Evolutionary conservation across 129 eudicot species (phyloP).

Genomic region (Tagetes patula): DNA sequence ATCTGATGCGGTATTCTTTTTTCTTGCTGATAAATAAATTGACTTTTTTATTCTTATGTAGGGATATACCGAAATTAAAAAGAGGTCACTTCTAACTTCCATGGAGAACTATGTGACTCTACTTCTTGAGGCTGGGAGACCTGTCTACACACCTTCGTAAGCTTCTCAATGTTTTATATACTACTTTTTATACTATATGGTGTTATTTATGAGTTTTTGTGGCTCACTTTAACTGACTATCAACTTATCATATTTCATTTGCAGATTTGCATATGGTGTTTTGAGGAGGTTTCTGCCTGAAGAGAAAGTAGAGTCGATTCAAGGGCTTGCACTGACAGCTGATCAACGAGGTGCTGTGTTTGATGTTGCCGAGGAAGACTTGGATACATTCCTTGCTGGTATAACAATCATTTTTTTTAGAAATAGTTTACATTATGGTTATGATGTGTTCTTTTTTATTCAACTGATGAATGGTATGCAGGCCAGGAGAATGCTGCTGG

Average conservation of each 20-base stretch:
- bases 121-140: conserved; percentile 72
- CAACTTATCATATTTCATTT: background rate
- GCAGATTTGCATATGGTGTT: conserved; percentile 62
- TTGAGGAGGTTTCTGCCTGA: conserved; percentile 83
- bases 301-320: conserved; percentile 68
- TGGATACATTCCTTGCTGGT: conserved; percentile 73
- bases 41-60: conserved; percentile 29
- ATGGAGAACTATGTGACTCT: conserved; percentile 80
- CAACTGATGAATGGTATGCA: conserved; percentile 16
- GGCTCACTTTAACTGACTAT: background rate
- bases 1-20: background rate
- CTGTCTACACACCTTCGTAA: conserved; percentile 74
- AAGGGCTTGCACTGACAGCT: conserved; percentile 77
- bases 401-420: background rate
- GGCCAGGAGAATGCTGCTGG: conserved; percentile 75
- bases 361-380: conserved; percentile 64
- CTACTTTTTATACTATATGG: background rate
- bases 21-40: conserved; percentile 1
- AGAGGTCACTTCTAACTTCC: conserved; percentile 76
- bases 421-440: background rate
- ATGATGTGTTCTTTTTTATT: background rate
- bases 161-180: background rate
- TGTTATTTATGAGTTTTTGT: background rate
- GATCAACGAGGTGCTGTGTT: conserved; percentile 80
- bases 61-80: conserved; percentile 85